Base-by-base conservation (phyloP, 2,329 filamentous ascomycete genomes). In the Tolypocladium ovalisporum region DNA sequence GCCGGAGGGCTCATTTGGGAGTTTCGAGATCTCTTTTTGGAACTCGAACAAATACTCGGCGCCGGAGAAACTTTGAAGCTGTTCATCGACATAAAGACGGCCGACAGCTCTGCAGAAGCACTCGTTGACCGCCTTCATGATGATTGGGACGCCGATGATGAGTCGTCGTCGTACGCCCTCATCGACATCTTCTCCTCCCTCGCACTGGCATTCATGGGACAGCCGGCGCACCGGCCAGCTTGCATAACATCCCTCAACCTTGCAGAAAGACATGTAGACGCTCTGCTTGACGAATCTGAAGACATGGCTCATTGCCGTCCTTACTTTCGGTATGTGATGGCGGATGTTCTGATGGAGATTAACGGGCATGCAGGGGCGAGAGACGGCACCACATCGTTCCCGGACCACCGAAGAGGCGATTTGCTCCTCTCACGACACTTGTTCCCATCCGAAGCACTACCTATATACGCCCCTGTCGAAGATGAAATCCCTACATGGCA, bases 21-120 rank as follows among this genome's bases (percentile, higher is more conserved):
- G 29, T 53, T 58, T n/a, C 44, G 57, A n/a, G 36, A 55, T 34
- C 27, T 58, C 39, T 55, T 52, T 6, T n/a, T 55, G n/a, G 37
- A 36, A 3, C 44, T 58, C 27, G 29, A 44, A 22, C 34, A 42
- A 19, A 9, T 29, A 19, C 17, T 24, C 7, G 47, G 57, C n/a
- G 37, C 44, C 19, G 40, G 52, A n/a, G 24, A 42, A 47, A 39
- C 51, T 1, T 29, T 29, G 34, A 22, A 29, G 1, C 19, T 32
- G 19, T n/a, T 56, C 32, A 17, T 40, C 17, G 9, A 51, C 19
- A 3, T 3, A 5, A n/a, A 34, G 10, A 13, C 17, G 29, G 17
- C 0, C 1, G 10, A 32, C 17, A 51, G 2, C 9, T 34, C 47
- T 1, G 10, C 4, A 34, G 47, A 51, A 22, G 47, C 29, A 4